Evolutionary conservation across 257 asterid genomes (phyloP).

Genomic region (Solanum chmielewskii): DNA sequence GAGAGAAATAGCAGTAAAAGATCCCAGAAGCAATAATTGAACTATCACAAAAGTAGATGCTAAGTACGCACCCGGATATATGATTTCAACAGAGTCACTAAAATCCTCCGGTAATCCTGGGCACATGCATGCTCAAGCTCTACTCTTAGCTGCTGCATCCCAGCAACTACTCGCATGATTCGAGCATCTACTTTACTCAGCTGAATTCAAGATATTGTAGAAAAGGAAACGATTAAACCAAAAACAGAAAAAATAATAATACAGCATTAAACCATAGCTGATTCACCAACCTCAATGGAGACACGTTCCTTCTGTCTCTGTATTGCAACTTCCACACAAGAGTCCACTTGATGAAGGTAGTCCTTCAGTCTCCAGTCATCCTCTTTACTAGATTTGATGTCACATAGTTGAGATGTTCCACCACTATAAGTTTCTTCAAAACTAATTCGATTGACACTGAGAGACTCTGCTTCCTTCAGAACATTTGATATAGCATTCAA

Average conservation of each 20-base stretch:
- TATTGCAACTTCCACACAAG: conserved; percentile 80
- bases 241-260: background rate
- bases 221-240: background rate
- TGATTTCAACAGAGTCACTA: conserved; percentile 76
- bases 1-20: background rate
- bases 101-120: conserved; percentile 55
- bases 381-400: conserved; percentile 78
- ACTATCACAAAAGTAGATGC: background rate
- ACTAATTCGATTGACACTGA: conserved; percentile 63
- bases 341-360: conserved; percentile 66
- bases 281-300: conserved; percentile 65
- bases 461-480: conserved; percentile 79
- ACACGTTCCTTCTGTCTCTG: conserved; percentile 92
- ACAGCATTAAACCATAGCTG: background rate
- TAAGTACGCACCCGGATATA: conserved; percentile 59
- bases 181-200: conserved; percentile 84
- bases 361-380: conserved; percentile 79
- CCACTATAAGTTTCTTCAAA: conserved; percentile 69
- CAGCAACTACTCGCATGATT: conserved; percentile 54
- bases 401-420: conserved; percentile 50
- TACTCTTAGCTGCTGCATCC: conserved; percentile 64
- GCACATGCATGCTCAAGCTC: conserved; percentile 61
- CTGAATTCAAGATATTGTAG: conserved; percentile 45
- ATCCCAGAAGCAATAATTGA: background rate
- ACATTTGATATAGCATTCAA: conserved; percentile 78